Base-by-base conservation (phyloP, 1,284 basidiomycete genomes). In the Ceratobasidium sp. region DNA sequence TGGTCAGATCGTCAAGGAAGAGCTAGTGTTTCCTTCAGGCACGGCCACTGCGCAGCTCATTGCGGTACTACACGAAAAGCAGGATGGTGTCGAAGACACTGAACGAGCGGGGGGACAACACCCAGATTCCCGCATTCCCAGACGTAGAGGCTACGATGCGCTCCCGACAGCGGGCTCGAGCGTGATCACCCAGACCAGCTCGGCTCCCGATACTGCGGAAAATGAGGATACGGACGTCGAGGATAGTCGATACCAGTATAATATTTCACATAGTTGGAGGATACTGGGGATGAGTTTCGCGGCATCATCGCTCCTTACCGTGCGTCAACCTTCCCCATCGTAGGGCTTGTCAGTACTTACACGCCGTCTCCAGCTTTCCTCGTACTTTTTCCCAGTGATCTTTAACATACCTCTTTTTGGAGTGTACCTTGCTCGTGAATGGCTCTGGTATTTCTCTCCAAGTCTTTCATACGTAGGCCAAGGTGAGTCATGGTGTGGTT, bases 31-130 rank as follows among this genome's bases (percentile, higher is more conserved):
- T 81, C 97, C 97, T 0, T 96, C 94, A 0, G 97, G 97, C 30
- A 98, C 94, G n/a, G 97, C 97, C 0, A 99, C 97, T 0, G 97
- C 97, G 1, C 97, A 98, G 82, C 88, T 99, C 23, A 96, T 99
- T 65, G 93, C 95, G 0, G 94, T 98, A 12, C 88, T 99, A n/a
- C 96, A 99, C 82, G 44, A 75, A 35, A 78, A 50, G 52, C 27
- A 27, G 8, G 62, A 65, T 27, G 52, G 23, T 18, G 12, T 59
- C 4, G 50, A 66, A 52, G 73, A 57, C n/a, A 12, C 54, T 5
- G 78, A 68, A 44, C 50, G 33, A 27, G 41, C 73, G 48, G 41
- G 59, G 33, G 66, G 12, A 30, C 75, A 52, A 23, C 90, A 46
- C 90, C 66, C 90, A 23, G 88, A 90, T 35, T 88, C 89, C 0